A percentile compares a stretch with the other conserved stretches of the same genome.
These are phyloP conservation scores for Curvularia verruculosa DNA, from an alignment of 2,329 filamentous ascomycete genomes.

Conservation along the genomic window DNA sequence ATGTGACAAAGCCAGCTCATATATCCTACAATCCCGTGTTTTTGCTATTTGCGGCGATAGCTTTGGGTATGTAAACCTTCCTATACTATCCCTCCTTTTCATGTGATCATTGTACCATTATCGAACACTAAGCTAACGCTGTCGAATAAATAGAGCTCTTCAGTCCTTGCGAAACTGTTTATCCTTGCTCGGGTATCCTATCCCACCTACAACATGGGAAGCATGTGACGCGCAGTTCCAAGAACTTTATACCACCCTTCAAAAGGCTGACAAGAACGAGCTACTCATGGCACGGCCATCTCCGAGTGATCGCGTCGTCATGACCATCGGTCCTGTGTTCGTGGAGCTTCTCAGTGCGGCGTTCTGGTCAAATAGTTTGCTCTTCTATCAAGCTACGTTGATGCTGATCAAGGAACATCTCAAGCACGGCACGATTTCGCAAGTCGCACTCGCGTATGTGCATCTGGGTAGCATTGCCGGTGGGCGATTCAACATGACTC, in stretches of 20 bases:
- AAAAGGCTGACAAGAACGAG: constrained; percentile 60
- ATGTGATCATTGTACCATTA: background rate
- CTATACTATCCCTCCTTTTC: background rate
- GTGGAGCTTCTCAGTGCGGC: constrained; percentile 72
- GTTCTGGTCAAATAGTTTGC: constrained; percentile 73
- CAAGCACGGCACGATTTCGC: constrained; percentile 67
- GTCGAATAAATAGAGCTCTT: constrained; percentile 61
- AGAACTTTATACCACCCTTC: constrained; percentile 46
- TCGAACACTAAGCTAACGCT: background rate
- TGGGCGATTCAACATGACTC: constrained; percentile 72
- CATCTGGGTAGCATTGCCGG: constrained; percentile 71
- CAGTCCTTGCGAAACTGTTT: constrained; percentile 72
- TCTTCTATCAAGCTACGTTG: constrained; percentile 74
- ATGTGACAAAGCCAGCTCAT: constrained; percentile 82
- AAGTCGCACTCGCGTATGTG: constrained; percentile 71
- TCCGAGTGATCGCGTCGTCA: constrained; percentile 60
- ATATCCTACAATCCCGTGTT: constrained; percentile 81
- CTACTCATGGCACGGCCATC: constrained; percentile 41
- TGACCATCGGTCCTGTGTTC: constrained; percentile 71
- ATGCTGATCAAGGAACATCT: constrained; percentile 72
- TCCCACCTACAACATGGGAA: constrained; percentile 72
- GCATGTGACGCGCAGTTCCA: constrained; percentile 79
- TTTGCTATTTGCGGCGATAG: constrained; percentile 76
- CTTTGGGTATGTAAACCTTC: constrained; percentile 42
- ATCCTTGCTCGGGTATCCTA: constrained; percentile 65